phyloP scores from a whole-genome alignment of 352 stramenopile genomes.

The Pythium myriotylum region DNA sequence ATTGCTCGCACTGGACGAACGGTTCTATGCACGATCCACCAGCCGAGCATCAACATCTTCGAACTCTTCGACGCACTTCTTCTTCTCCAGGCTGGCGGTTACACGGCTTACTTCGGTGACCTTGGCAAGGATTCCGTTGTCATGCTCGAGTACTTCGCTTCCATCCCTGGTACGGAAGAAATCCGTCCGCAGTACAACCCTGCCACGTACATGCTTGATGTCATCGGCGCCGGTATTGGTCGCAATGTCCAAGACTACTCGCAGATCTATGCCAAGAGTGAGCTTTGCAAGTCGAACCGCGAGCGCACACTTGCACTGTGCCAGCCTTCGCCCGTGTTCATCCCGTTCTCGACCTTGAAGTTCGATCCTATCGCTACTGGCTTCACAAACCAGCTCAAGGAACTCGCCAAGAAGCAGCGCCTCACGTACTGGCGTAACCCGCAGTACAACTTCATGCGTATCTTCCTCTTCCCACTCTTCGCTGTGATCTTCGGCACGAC shows the following conservation, averaged over 20 bases:
- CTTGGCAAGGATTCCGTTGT: constrained; percentile 77
- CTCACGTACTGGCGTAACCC: constrained; percentile 58
- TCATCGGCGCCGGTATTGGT: constrained; percentile 71
- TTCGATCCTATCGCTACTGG: constrained; percentile 44
- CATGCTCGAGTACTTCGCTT: constrained; percentile 89
- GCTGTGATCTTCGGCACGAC: constrained; percentile 57
- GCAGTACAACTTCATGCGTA: constrained; percentile 55
- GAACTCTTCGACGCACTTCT: constrained; percentile 91
- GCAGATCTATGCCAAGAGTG: constrained; percentile 48
- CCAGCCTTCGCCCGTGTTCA: constrained; percentile 25
- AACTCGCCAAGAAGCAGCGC: constrained; percentile 39
- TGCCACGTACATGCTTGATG: constrained; percentile 89
- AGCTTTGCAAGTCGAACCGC: constrained; percentile 31
- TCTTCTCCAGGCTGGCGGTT: constrained; percentile 68
- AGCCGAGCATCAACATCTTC: constrained; percentile 88
- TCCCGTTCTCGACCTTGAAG: constrained; percentile 49
- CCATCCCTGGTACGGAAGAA: constrained; percentile 64
- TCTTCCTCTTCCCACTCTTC: constrained; percentile 54
- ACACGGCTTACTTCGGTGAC: constrained; percentile 84
- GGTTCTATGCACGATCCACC: constrained; percentile 73
- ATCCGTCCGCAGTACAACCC: constrained; percentile 87
- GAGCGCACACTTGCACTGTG: constrained; percentile 26
- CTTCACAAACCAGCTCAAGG: constrained; percentile 43
- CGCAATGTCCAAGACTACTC: constrained; percentile 58
- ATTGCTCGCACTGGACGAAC: constrained; percentile 88